These are phyloP conservation scores for Teratosphaeriaceae sp. DNA, from an alignment of 2,329 filamentous ascomycete genomes.

Conservation along the genomic window DNA sequence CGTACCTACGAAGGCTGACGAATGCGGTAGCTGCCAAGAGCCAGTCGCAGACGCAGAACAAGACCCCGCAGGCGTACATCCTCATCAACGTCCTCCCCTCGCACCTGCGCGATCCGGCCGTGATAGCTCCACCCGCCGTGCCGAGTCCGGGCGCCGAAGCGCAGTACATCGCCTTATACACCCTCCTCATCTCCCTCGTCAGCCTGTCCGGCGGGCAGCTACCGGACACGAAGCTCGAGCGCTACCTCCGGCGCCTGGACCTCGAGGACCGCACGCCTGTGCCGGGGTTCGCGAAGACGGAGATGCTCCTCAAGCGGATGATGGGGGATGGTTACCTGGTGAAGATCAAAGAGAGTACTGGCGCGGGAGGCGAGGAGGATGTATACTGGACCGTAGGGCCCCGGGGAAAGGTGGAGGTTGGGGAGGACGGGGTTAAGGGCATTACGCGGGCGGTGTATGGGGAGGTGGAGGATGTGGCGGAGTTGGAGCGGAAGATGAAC, in stretches of 20 bases:
- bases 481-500: slow-evolving; percentile 28
- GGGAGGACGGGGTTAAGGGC: slow-evolving; percentile 64
- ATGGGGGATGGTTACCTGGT: slow-evolving; percentile 78
- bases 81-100: slow-evolving; percentile 66
- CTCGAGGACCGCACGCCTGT: slow-evolving; percentile 64
- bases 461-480: slow-evolving; percentile 21
- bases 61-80: slow-evolving; percentile 55
- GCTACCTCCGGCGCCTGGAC: slow-evolving; percentile 68
- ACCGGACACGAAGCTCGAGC: slow-evolving; percentile 69
- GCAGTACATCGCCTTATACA: slow-evolving; percentile 76
- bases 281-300: slow-evolving; percentile 55
- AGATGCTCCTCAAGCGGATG: slow-evolving; percentile 66
- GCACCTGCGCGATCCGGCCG: slow-evolving; percentile 55
- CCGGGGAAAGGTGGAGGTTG: slow-evolving; percentile 78
- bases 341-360: slow-evolving; percentile 59
- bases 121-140: slow-evolving; percentile 62
- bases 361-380: slow-evolving; percentile 59
- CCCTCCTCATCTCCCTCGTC: slow-evolving; percentile 71
- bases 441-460: slow-evolving; percentile 56
- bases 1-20: background rate
- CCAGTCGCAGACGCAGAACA: slow-evolving; percentile 40
- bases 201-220: slow-evolving; percentile 64
- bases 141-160: slow-evolving; percentile 63
- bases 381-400: slow-evolving; percentile 81
- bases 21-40: slow-evolving; percentile 41